phyloP scores from a whole-genome alignment of 371 early-diverging fungal genomes.

The Mortierella sp. region DNA sequence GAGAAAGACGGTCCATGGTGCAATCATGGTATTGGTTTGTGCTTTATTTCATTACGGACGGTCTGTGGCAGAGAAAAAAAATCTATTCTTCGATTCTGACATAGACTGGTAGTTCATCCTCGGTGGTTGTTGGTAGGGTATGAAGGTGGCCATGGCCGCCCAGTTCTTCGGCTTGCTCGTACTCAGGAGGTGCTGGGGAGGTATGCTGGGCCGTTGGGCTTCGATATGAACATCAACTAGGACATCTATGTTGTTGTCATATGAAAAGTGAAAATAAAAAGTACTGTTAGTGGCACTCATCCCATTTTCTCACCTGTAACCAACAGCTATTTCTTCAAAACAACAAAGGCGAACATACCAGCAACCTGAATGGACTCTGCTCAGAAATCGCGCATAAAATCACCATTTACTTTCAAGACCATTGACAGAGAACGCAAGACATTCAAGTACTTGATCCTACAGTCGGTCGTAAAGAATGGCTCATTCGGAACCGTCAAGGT shows the following conservation, averaged over 20 bases:
- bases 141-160: background rate
- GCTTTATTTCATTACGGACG: too few species aligned
- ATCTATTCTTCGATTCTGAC: background rate
- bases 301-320: too few species aligned
- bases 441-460: background rate
- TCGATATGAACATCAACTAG: background rate
- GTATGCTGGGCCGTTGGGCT: background rate
- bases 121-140: background rate
- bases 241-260: too few species aligned
- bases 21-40: too few species aligned
- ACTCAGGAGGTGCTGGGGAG: background rate
- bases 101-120: background rate
- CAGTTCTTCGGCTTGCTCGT: background rate
- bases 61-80: background rate
- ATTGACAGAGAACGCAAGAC: background rate
- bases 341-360: background rate
- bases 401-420: background rate
- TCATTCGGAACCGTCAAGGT: constrained; percentile 2
- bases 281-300: background rate
- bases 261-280: too few species aligned
- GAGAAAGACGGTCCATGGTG: too few species aligned
- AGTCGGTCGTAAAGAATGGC: background rate
- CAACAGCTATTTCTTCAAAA: background rate
- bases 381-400: background rate
- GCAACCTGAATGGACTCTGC: background rate